Evolutionary conservation across 2,329 filamentous ascomycete genomes (phyloP).

Genomic region (Corynespora cassiicola): DNA sequence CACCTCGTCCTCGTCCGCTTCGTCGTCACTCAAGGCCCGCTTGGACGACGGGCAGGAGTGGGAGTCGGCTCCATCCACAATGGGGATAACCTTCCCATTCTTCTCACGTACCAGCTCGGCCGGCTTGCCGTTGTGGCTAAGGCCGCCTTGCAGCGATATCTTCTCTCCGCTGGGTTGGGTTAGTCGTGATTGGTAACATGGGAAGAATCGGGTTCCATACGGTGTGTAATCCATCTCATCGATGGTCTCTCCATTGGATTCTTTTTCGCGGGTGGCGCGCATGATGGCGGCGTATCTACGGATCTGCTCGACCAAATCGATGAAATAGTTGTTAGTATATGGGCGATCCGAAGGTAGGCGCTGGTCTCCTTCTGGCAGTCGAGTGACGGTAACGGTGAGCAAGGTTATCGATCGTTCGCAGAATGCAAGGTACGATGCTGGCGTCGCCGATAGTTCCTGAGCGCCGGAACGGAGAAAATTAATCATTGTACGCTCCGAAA

Average conservation of each 20-base stretch:
- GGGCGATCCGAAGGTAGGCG: conserved; percentile 83
- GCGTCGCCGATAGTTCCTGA: conserved; percentile 76
- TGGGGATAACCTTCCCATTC: conserved; percentile 79
- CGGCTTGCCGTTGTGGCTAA: conserved; percentile 80
- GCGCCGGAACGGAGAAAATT: conserved; percentile 64
- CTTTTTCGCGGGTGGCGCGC: conserved; percentile 73
- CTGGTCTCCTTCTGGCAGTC: conserved; percentile 85
- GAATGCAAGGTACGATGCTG: conserved; percentile 82
- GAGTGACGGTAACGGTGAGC: conserved; percentile 86
- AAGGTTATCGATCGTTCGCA: conserved; percentile 90
- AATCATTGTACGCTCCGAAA: conserved; percentile 69
- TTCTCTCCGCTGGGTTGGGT: conserved; percentile 65
- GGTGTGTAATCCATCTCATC: conserved; percentile 59
- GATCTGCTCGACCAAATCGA: conserved; percentile 95
- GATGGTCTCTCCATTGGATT: conserved; percentile 61
- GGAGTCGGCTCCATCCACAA: conserved; percentile 65
- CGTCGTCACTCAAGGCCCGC: conserved; percentile 64
- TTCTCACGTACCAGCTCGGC: conserved; percentile 84
- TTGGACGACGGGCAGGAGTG: conserved; percentile 62
- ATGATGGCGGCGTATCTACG: conserved; percentile 87
- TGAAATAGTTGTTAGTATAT: conserved; percentile 95
- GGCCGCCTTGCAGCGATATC: conserved; percentile 80
- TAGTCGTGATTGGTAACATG: conserved; percentile 13
- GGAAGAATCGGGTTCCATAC: conserved; percentile 33
- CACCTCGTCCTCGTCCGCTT: conserved; percentile 80